phyloP scores from a whole-genome alignment of 2,329 filamentous ascomycete species.

The Neophaeococcomyces aloes region DNA sequence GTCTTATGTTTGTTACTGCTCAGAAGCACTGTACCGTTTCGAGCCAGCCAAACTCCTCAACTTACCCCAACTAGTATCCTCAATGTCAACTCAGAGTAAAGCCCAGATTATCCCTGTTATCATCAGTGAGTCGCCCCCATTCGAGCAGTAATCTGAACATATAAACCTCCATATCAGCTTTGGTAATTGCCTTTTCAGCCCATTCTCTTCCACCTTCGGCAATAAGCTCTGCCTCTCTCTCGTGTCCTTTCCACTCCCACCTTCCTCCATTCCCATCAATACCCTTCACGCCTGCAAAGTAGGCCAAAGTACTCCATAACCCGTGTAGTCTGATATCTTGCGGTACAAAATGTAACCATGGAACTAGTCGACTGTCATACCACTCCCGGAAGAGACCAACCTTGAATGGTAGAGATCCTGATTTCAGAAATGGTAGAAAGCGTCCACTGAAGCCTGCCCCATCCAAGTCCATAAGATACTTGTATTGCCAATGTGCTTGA shows the following conservation, averaged over 20 bases:
- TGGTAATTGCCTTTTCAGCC: slow-evolving; percentile 52
- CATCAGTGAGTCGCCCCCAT: slow-evolving; percentile 61
- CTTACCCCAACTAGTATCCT: slow-evolving; percentile 10
- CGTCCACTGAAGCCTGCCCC: slow-evolving; percentile 55
- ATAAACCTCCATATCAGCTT: slow-evolving; percentile 71
- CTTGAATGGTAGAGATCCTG: slow-evolving; percentile 58
- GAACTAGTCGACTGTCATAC: slow-evolving; percentile 62
- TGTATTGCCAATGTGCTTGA: slow-evolving; percentile 52
- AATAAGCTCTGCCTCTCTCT: slow-evolving; percentile 52
- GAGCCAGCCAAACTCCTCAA: too few species aligned
- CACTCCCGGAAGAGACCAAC: slow-evolving; percentile 64
- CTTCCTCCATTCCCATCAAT: slow-evolving; percentile 34
- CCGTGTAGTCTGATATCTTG: slow-evolving; percentile 63
- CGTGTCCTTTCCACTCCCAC: slow-evolving; percentile 40
- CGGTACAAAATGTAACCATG: slow-evolving; percentile 75
- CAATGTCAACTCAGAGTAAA: slow-evolving; percentile 22
- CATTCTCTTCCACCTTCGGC: slow-evolving; percentile 55
- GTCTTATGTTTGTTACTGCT: too few species aligned
- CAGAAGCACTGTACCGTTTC: too few species aligned
- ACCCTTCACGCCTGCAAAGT: slow-evolving; percentile 51
- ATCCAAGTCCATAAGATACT: slow-evolving; percentile 64
- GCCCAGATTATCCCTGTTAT: slow-evolving; percentile 42
- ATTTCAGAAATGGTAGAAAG: slow-evolving; percentile 55
- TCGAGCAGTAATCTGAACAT: slow-evolving; percentile 67
- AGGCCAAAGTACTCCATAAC: slow-evolving; percentile 62